Conservation (phyloP, 2,329 filamentous ascomycete genomes). For the Fusarium buxicola region DNA sequence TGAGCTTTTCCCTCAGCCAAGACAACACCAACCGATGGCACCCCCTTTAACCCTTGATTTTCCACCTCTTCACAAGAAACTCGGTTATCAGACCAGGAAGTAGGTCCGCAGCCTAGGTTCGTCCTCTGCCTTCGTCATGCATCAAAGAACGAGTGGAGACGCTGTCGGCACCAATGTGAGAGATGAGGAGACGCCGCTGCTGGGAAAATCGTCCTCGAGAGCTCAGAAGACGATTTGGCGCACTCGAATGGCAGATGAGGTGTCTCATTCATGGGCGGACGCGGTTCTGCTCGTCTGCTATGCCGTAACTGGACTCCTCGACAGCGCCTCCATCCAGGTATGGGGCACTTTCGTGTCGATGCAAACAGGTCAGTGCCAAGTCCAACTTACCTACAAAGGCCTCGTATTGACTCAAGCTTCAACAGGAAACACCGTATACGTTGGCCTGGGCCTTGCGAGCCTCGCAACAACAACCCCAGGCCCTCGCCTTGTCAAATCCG, state of each 20-base stretch:
- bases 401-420: not conserved
- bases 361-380: conserved; percentile 73
- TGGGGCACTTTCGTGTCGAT: conserved; percentile 87
- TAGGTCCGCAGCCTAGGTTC: too few species aligned
- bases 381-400: not conserved
- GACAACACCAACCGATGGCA: not conserved
- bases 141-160: not conserved
- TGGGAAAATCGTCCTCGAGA: conserved; percentile 6
- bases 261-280: conserved; percentile 69
- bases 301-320: conserved; percentile 79
- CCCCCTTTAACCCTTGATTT: not conserved
- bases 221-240: conserved; percentile 9
- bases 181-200: conserved; percentile 39
- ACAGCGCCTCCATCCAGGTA: conserved; percentile 79
- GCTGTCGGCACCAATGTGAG: not conserved
- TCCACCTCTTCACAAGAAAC: too few species aligned
- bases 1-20: not conserved
- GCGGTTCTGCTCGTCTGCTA: conserved; percentile 77
- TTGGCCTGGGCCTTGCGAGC: conserved; percentile 71
- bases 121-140: conserved; percentile 9
- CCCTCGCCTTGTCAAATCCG: conserved; percentile 63
- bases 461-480: conserved; percentile 53
- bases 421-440: conserved; percentile 79
- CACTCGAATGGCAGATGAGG: conserved; percentile 21
- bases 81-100: too few species aligned